phyloP scores from a whole-genome alignment of 2,329 filamentous ascomycete species.

The Neurospora crassa region DNA sequence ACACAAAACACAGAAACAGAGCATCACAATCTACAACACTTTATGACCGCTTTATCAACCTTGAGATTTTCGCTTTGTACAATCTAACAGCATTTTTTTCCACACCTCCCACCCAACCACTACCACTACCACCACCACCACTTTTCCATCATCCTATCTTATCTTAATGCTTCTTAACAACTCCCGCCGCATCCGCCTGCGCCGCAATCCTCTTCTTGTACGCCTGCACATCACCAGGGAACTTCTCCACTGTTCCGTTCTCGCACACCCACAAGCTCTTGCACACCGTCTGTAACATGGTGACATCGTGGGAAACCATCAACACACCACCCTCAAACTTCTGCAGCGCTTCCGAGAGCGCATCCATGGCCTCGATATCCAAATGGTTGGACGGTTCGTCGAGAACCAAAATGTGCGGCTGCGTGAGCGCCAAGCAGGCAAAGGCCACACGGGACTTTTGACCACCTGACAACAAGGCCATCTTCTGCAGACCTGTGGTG shows the following conservation, averaged over 20 bases:
- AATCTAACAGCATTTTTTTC: neutral
- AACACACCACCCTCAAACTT: conserved; percentile 90
- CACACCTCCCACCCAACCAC: neutral
- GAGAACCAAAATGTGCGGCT: conserved; percentile 93
- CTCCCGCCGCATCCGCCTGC: conserved; percentile 80
- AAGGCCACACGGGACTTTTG: conserved; percentile 98
- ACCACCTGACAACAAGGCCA: conserved; percentile 87
- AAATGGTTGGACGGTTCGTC: conserved; percentile 98
- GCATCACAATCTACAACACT: neutral
- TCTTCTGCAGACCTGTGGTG: conserved; percentile 93
- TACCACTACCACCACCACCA: neutral
- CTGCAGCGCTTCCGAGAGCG: conserved; percentile 71
- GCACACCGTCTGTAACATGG: conserved; percentile 95
- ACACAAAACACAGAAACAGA: neutral
- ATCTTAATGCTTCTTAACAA: conserved; percentile 56
- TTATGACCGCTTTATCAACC: neutral
- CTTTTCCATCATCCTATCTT: conserved; percentile 3
- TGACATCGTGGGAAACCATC: conserved; percentile 99
- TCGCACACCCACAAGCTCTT: conserved; percentile 95
- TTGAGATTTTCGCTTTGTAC: neutral
- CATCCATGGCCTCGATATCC: conserved; percentile 99
- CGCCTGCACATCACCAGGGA: conserved; percentile 85
- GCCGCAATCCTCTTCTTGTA: conserved; percentile 96
- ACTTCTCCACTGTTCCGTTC: conserved; percentile 87
- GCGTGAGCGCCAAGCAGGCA: conserved; percentile 85